These are phyloP conservation scores for Beauveria asiatica DNA, from an alignment of 2,329 filamentous ascomycete genomes.

Conservation along the genomic window DNA sequence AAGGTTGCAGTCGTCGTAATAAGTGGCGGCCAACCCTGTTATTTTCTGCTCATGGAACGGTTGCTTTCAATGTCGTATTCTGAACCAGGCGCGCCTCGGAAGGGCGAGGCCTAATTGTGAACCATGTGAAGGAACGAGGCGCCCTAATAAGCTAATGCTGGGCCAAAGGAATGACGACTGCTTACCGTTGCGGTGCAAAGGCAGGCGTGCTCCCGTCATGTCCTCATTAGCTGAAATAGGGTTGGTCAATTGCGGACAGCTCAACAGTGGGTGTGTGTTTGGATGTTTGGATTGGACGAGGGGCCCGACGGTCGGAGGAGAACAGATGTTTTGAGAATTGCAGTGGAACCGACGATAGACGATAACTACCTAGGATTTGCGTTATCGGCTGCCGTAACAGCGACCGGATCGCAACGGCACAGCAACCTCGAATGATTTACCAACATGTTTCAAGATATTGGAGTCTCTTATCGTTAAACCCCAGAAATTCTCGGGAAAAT, in stretches of 20 bases:
- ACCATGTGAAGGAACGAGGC: not conserved
- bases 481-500: slow-evolving; percentile 1
- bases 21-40: too few species aligned
- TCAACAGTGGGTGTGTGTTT: too few species aligned
- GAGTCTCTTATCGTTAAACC: not conserved
- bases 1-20: too few species aligned
- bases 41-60: not conserved
- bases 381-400: not conserved
- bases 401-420: not conserved
- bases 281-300: not conserved
- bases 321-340: not conserved
- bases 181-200: not conserved
- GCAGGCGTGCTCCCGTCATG: not conserved
- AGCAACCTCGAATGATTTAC: not conserved
- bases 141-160: not conserved
- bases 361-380: not conserved
- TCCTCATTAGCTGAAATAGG: not conserved
- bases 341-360: not conserved
- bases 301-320: not conserved
- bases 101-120: not conserved
- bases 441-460: not conserved
- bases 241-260: not conserved
- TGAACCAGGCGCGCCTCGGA: not conserved
- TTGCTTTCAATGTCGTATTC: not conserved
- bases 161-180: not conserved